Evolutionary conservation across 1,284 basidiomycete genomes (phyloP).

Genomic region (Porodaedalea pini): DNA sequence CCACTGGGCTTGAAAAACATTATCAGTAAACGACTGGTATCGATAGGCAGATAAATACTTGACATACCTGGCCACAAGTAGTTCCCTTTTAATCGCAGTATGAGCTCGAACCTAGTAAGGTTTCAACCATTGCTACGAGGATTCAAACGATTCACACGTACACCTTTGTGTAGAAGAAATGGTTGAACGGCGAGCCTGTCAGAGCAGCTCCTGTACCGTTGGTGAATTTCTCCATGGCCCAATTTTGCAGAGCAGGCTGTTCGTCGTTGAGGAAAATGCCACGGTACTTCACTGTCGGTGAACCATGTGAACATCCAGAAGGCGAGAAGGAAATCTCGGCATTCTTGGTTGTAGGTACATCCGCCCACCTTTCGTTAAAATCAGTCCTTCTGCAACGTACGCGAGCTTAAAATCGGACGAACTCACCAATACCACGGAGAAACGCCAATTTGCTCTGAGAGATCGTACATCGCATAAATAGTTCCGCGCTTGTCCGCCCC

Average conservation of each 20-base stretch:
- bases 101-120: slow-evolving; percentile 52
- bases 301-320: slow-evolving; percentile 56
- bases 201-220: slow-evolving; percentile 54
- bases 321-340: slow-evolving; percentile 47
- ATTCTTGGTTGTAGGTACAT: slow-evolving; percentile 49
- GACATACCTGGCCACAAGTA: slow-evolving; percentile 62
- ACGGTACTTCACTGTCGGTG: slow-evolving; percentile 68
- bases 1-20: background rate
- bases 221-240: slow-evolving; percentile 59
- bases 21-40: too few species aligned
- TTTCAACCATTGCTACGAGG: background rate
- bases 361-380: slow-evolving; percentile 53
- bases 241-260: slow-evolving; percentile 55
- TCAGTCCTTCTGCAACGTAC: background rate
- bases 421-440: slow-evolving; percentile 68
- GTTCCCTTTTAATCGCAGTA: slow-evolving; percentile 67
- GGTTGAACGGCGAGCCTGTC: slow-evolving; percentile 57
- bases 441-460: slow-evolving; percentile 70
- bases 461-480: slow-evolving; percentile 66
- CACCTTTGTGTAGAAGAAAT: slow-evolving; percentile 59
- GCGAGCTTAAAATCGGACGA: background rate
- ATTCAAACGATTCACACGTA: background rate
- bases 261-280: slow-evolving; percentile 67
- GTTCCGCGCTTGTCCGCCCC: slow-evolving; percentile 66
- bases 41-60: background rate